Evolutionary conservation across 768 basidiomycete species (phyloP).

Genomic region (Lactarius akahatsu): DNA sequence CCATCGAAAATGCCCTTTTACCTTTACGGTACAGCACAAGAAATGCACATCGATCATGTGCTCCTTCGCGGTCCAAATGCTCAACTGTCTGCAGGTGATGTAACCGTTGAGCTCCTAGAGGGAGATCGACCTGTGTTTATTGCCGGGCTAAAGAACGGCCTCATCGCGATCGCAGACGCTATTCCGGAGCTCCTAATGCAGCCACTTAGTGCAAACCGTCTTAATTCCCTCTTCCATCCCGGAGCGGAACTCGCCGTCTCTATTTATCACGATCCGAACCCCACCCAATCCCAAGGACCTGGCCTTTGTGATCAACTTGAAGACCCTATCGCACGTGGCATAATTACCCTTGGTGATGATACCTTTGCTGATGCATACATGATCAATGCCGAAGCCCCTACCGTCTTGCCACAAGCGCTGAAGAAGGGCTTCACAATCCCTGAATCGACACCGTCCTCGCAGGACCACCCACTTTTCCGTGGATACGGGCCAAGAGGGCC

Average conservation of each 20-base stretch:
- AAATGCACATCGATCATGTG: slow-evolving; percentile 40
- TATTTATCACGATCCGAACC: slow-evolving; percentile 24
- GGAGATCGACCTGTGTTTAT: slow-evolving; percentile 15
- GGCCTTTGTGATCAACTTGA: slow-evolving; percentile 23
- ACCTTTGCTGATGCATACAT: slow-evolving; percentile 23
- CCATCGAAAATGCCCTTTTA: slow-evolving; percentile 41
- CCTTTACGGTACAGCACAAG: slow-evolving; percentile 38
- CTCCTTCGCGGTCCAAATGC: slow-evolving; percentile 31
- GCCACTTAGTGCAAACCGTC: slow-evolving; percentile 20
- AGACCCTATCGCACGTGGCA: slow-evolving; percentile 25
- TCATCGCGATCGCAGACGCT: slow-evolving; percentile 27
- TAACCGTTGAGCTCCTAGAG: slow-evolving; percentile 21
- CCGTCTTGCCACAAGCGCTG: slow-evolving; percentile 3
- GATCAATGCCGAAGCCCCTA: slow-evolving; percentile 23
- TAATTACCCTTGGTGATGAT: slow-evolving; percentile 26
- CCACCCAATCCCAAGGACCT: slow-evolving; percentile 17
- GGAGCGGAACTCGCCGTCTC: slow-evolving; percentile 23
- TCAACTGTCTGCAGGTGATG: slow-evolving; percentile 30
- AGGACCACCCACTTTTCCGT: slow-evolving; percentile 28
- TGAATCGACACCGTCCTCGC: background rate
- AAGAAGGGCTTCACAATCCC: slow-evolving; percentile 13
- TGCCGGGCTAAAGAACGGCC: slow-evolving; percentile 23
- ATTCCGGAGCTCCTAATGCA: slow-evolving; percentile 31
- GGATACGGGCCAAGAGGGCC: slow-evolving; percentile 12
- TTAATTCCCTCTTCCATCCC: slow-evolving; percentile 18